phyloP scores from a whole-genome alignment of 2,329 filamentous ascomycete species.

The Sarocladium oryzae region DNA sequence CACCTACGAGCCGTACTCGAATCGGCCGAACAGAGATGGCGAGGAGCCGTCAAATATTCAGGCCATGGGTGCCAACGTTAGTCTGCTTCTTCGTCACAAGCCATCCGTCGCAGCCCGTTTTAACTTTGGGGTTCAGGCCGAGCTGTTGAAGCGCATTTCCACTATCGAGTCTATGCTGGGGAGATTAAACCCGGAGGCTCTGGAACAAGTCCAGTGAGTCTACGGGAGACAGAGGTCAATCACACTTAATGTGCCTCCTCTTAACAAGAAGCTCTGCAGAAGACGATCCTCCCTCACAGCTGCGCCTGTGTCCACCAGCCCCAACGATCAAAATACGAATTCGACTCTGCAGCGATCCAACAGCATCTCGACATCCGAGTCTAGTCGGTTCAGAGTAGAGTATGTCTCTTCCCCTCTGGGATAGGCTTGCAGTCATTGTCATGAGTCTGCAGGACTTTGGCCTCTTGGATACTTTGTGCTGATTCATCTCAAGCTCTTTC shows the following conservation, averaged over 20 bases:
- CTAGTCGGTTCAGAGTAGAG: not conserved
- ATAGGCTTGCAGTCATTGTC: no score
- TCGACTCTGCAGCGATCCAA: not conserved
- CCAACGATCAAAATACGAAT: not conserved
- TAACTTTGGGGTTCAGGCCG: not conserved
- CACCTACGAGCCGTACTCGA: conserved; percentile 6
- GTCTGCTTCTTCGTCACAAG: not conserved
- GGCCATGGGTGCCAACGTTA: not conserved
- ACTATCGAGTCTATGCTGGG: conserved; percentile 4
- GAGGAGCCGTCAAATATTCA: not conserved
- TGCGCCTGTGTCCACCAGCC: not conserved
- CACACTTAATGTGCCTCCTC: no score
- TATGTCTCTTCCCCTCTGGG: not conserved
- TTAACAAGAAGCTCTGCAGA: not conserved
- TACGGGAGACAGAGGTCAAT: not conserved
- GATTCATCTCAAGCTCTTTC: not conserved
- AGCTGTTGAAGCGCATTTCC: conserved; percentile 4
- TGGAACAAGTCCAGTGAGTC: not conserved
- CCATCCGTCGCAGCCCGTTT: not conserved
- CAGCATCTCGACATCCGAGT: conserved; percentile 4
- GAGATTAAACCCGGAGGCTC: not conserved
- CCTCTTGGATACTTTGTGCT: not conserved
- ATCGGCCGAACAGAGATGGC: not conserved
- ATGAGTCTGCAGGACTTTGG: no score
- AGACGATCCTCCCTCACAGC: not conserved